Evolutionary conservation across 352 stramenopile genomes (phyloP).

Genomic region (Peronospora farinosa): DNA sequence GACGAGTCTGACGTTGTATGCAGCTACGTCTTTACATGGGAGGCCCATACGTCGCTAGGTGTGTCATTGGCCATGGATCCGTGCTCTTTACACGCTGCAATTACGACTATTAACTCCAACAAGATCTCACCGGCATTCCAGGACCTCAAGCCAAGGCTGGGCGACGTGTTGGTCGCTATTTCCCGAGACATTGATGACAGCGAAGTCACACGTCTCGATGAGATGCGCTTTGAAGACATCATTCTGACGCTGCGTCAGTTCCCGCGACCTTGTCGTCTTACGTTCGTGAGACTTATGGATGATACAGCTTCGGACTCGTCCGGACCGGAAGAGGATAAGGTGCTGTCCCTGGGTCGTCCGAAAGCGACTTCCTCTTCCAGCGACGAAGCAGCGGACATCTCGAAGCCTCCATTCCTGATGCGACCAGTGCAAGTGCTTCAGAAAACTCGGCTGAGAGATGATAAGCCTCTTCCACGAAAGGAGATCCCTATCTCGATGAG

Average conservation of each 20-base stretch:
- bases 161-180: slow-evolving; percentile 60
- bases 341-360: slow-evolving; percentile 11
- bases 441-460: slow-evolving; percentile 20
- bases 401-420: slow-evolving; percentile 18
- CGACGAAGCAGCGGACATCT: slow-evolving; percentile 9
- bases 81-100: slow-evolving; percentile 58
- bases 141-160: slow-evolving; percentile 42
- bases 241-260: slow-evolving; percentile 48
- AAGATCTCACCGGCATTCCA: slow-evolving; percentile 58
- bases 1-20: slow-evolving; percentile 33
- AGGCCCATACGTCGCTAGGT: slow-evolving; percentile 40
- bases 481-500: slow-evolving; percentile 39
- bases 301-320: slow-evolving; percentile 27
- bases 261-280: slow-evolving; percentile 49
- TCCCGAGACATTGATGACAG: slow-evolving; percentile 26
- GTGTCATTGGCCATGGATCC: slow-evolving; percentile 77
- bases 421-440: slow-evolving; percentile 12
- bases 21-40: slow-evolving; percentile 58
- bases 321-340: slow-evolving; percentile 19
- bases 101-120: slow-evolving; percentile 53
- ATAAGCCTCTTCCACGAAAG: slow-evolving; percentile 15
- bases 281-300: slow-evolving; percentile 46
- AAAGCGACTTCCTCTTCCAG: slow-evolving; percentile 15
- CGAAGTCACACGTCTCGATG: slow-evolving; percentile 32
- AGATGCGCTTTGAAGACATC: slow-evolving; percentile 64